Conservation (phyloP, 805 yeast genomes). For the Groenewaldozyma tartarivorans region DNA sequence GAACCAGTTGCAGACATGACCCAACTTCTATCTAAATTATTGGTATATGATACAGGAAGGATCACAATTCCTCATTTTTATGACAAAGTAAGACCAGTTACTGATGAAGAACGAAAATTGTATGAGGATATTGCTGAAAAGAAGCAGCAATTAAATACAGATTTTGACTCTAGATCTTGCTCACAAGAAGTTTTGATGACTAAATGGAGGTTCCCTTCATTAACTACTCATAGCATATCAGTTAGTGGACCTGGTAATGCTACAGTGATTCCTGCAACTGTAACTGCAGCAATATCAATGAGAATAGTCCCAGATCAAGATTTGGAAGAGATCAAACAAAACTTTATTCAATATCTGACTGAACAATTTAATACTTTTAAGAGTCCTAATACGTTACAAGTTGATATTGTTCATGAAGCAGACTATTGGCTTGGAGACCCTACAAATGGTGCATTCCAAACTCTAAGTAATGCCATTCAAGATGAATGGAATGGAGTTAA, state of each 20-base stretch:
- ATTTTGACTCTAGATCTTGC: too few species aligned
- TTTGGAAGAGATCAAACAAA: slow-evolving; percentile 44
- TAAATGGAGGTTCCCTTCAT: slow-evolving; percentile 85
- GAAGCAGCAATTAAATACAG: slow-evolving; percentile 27
- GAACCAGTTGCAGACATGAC: slow-evolving; percentile 88
- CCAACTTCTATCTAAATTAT: slow-evolving; percentile 56
- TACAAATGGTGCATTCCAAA: slow-evolving; percentile 58
- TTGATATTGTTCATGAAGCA: slow-evolving; percentile 70
- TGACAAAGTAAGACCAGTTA: slow-evolving; percentile 51
- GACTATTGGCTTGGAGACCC: slow-evolving; percentile 97
- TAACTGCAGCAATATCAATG: slow-evolving; percentile 67
- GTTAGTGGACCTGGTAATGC: slow-evolving; percentile 88
- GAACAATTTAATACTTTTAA: slow-evolving; percentile 39
- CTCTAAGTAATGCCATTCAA: slow-evolving; percentile 51
- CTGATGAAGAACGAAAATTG: slow-evolving; percentile 46
- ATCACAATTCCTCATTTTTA: slow-evolving; percentile 62
- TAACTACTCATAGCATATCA: slow-evolving; percentile 73
- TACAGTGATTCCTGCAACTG: slow-evolving; percentile 81
- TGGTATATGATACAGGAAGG: slow-evolving; percentile 39
- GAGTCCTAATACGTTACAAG: slow-evolving; percentile 51
- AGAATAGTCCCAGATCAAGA: slow-evolving; percentile 88
- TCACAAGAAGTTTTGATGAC: slow-evolving; percentile 40
- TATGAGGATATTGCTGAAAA: slow-evolving; percentile 47
- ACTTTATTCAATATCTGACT: slow-evolving; percentile 39
- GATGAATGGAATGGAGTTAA: slow-evolving; percentile 62